Base-by-base conservation (phyloP, 164 flowering plant genomes). In the Vitis riparia region DNA sequence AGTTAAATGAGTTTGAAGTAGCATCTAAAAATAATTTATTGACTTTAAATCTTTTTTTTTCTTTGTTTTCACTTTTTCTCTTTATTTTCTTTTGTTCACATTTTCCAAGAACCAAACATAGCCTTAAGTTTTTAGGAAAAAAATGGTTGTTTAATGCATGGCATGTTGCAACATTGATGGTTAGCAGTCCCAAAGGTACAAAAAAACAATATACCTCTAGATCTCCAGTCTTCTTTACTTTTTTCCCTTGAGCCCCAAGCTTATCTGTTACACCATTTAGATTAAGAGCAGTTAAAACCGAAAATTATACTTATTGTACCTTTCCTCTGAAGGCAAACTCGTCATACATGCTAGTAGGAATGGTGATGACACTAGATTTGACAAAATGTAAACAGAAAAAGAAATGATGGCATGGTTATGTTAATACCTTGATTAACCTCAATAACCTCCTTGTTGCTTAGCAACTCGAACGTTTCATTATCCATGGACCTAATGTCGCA, bases 241-340 rank as follows among this genome's bases (percentile, higher is more conserved):
- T 88, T 73, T 80, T 82, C 58, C 90, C 92, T 75, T 83, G 92
- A 67, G 82, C 72, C 71, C 92, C 92, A 70, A 83, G 86, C 66
- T 72, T 76, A 75, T 86, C 89, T 86, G 73, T 27, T 49, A 19
- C 17, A 13, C 29, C n/a, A 7, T n/a, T 11, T 60, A 11, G 32
- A 8, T 53, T 53, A 13, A 37, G 6, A 37, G 44, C 44, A 37
- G 44, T 37, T 37, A 37, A 37, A 37, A 37, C 44, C 7, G 44
- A 6, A 37, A 37, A 37, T 37, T 37, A 37, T 37, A 37, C 44
- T 37, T 37, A 37, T 23, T 37, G 44, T 37, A 37, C 44, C 44
- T 37, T 37, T 37, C 44, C 5, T 37, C 44, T 37, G 44, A 37
- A 37, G 44, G 7, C 44, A 37, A 37, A 37, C 44, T 37, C 44